Evolutionary conservation across 1,284 basidiomycete species (phyloP).

Genomic region (Takashimella koratensis): DNA sequence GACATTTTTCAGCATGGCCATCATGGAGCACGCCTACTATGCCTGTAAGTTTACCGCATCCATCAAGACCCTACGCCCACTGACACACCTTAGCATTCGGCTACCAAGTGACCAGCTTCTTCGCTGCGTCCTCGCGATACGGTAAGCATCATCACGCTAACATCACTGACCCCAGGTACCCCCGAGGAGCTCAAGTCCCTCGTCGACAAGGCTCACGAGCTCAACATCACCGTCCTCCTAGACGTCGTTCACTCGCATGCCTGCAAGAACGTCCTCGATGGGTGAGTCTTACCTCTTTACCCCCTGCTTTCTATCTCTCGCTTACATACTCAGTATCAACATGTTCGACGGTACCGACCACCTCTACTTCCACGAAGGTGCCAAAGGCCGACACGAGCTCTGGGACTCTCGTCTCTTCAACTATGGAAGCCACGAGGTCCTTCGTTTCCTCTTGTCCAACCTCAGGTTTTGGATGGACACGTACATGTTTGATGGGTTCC

Average conservation of each 20-base stretch:
- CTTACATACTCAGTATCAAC: slow-evolving; percentile 62
- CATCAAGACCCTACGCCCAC: slow-evolving; percentile 6
- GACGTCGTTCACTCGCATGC: slow-evolving; percentile 98
- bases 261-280: slow-evolving; percentile 95
- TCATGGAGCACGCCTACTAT: slow-evolving; percentile 99
- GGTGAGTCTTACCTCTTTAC: slow-evolving; percentile 30
- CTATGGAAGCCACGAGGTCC: slow-evolving; percentile 88
- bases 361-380: slow-evolving; percentile 92
- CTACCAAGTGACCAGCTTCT: slow-evolving; percentile 97
- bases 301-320: neutral
- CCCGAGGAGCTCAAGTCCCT: slow-evolving; percentile 95
- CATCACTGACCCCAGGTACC: slow-evolving; percentile 53
- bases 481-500: slow-evolving; percentile 93
- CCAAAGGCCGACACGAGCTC: slow-evolving; percentile 84
- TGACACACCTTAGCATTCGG: slow-evolving; percentile 68
- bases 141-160: slow-evolving; percentile 46
- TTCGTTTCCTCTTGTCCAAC: slow-evolving; percentile 92
- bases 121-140: slow-evolving; percentile 92
- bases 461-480: slow-evolving; percentile 93
- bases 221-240: slow-evolving; percentile 89
- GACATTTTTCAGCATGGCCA: slow-evolving; percentile 63
- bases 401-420: slow-evolving; percentile 97
- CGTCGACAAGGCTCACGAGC: slow-evolving; percentile 86
- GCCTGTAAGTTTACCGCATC: slow-evolving; percentile 79
- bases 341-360: slow-evolving; percentile 95